Base-by-base conservation (phyloP, 176 grass and related monocot species). In the Lolium rigidum region DNA sequence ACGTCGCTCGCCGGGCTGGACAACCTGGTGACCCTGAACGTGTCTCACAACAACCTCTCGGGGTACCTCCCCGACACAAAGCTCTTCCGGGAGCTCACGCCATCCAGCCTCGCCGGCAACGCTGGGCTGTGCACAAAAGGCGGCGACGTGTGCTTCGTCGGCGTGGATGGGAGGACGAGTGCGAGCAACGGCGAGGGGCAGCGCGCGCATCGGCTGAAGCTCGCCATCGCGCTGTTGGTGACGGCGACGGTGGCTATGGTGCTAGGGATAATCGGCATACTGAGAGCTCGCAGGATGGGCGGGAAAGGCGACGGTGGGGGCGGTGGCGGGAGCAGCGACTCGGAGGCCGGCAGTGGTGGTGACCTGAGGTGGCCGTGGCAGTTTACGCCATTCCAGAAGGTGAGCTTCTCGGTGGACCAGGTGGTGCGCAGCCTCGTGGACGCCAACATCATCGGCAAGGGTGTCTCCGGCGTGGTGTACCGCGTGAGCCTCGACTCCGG, bases 341-440 rank as follows among this genome's bases (percentile, higher is more conserved):
- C 86, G 0, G 94, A 94, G 59, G 52, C 84, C 68, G 86, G 86
- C 11, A 15, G 62, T 0, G 71, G 71, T 63, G 70, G 86, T 10
- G 93, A 94, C 18, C 81, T 95, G 84, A 75, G 92, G 63, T 95
- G 97, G 94, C 97, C 97, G 5, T 98, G 97, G 97, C 97, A 95
- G 86, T 98, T 95, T 90, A 98, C 94, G 35, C 94, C 94, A 47
- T 98, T 98, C 85, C 97, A 98, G 90, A 98, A 98, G 76, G 87
- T 98, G 77, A 98, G 87, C 65, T 95, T 98, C 82, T 94, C 90
- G 0, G 90, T 98, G 26, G 97, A 98, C 4, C 90, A 98, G 85
- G 94, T 98, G 37, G 94, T 98, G 38, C 71, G 94, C 11, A 92
- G 70, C 90, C 84, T 98, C 0, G 90, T 94, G 9, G 97, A 98